A percentile compares a stretch with the other conserved stretches of the same genome.
Evolutionary conservation across 257 asterid genomes (phyloP).

Genomic region (Solanum clarkiae): DNA sequence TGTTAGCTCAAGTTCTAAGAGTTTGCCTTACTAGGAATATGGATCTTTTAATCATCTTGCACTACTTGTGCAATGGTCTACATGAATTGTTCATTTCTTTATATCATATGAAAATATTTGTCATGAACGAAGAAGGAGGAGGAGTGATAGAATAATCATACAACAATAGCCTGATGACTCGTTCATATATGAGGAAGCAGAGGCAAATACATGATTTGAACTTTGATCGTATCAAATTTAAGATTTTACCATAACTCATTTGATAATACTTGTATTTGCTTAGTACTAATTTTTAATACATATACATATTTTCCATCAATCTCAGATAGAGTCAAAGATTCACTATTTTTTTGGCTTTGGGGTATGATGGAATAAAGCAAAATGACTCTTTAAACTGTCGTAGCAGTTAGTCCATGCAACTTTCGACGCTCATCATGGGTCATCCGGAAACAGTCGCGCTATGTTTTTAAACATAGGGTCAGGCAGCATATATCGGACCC

Average conservation of each 20-base stretch:
- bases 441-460: too few relatives aligned
- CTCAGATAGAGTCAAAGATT: too few relatives aligned
- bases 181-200: neutral
- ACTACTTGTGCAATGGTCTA: neutral
- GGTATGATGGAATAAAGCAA: too few relatives aligned
- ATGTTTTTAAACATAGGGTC: too few relatives aligned
- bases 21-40: conserved; percentile 49
- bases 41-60: neutral
- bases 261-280: neutral
- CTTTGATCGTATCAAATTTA: neutral
- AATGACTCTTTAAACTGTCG: too few relatives aligned
- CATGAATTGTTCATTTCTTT: neutral
- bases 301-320: too few relatives aligned
- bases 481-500: too few relatives aligned
- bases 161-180: neutral
- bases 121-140: neutral
- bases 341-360: too few relatives aligned
- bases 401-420: too few relatives aligned
- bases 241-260: neutral
- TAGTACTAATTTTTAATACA: neutral
- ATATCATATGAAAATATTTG: neutral
- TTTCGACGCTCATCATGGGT: too few relatives aligned
- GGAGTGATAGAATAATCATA: neutral
- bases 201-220: neutral
- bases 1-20: conserved; percentile 72